Evolutionary conservation across 2,329 filamentous ascomycete species (phyloP).

Genomic region (Claviceps pusilla): DNA sequence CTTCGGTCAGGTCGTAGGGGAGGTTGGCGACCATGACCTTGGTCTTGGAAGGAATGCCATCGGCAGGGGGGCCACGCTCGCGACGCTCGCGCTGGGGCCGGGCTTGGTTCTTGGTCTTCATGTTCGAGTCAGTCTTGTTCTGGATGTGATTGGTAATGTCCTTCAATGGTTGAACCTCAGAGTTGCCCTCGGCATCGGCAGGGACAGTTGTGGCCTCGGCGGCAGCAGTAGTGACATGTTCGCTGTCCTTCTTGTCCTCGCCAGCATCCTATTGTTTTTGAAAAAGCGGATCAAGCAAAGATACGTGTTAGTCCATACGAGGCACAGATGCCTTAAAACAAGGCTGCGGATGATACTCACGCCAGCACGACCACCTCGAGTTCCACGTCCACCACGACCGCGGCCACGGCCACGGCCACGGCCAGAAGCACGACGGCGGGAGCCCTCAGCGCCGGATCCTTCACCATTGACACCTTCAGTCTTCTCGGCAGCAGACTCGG

Average conservation of each 20-base stretch:
- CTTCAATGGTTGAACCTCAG: conserved; percentile 43
- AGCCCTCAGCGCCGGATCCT: conserved; percentile 52
- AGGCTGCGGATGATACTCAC: conserved; percentile 11
- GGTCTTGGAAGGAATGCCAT: conserved; percentile 95
- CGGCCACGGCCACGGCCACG: conserved; percentile 55
- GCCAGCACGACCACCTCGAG: conserved; percentile 39
- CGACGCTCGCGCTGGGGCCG: conserved; percentile 46
- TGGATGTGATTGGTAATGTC: conserved; percentile 45
- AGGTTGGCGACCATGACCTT: conserved; percentile 99
- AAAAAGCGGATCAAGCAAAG: too few species aligned
- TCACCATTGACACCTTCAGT: conserved; percentile 61
- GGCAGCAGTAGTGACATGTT: conserved; percentile 20
- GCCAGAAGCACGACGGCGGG: conserved; percentile 46
- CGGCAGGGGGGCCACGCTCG: conserved; percentile 88
- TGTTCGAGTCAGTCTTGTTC: conserved; percentile 41
- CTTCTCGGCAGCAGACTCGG: conserved; percentile 71
- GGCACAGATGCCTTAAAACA: conserved; percentile 16
- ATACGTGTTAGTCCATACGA: conserved; percentile 16
- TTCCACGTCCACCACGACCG: conserved; percentile 50
- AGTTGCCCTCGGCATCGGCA: conserved; percentile 29
- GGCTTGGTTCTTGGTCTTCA: conserved; percentile 41
- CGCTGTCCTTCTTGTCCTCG: conserved; percentile 34
- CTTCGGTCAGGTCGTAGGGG: conserved; percentile 93
- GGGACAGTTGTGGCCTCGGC: conserved; percentile 30
- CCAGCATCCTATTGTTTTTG: conserved; percentile 15